phyloP scores from a whole-genome alignment of 495 filamentous ascomycete species.

The Cladorrhinum samala region DNA sequence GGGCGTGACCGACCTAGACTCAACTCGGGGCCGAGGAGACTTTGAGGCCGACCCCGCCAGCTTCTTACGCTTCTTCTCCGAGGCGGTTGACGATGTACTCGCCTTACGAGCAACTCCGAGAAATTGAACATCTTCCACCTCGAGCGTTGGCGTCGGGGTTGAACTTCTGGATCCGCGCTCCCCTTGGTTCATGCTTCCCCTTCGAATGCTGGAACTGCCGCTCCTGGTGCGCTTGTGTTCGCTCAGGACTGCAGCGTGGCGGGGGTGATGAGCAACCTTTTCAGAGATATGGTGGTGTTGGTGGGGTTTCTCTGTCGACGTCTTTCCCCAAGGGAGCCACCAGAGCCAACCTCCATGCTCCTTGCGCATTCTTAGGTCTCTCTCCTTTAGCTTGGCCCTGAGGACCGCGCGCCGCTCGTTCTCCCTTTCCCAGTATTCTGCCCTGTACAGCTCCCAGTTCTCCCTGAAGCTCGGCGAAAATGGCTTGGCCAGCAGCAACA shows the following conservation, averaged over 20 bases:
- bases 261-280: constrained; percentile 32
- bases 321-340: constrained; percentile 61
- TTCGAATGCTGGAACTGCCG: constrained; percentile 39
- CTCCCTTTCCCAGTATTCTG: constrained; percentile 94
- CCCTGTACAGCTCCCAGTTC: constrained; percentile 90
- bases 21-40: constrained; percentile 30
- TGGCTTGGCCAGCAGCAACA: constrained; percentile 86
- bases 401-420: constrained; percentile 79
- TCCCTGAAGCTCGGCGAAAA: constrained; percentile 94
- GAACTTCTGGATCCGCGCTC: constrained; percentile 41
- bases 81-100: constrained; percentile 43
- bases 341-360: constrained; percentile 73
- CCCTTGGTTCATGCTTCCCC: constrained; percentile 38
- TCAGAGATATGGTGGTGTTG: constrained; percentile 23
- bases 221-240: constrained; percentile 44
- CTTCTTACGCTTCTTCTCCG: constrained; percentile 46
- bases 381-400: constrained; percentile 58
- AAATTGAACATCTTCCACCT: constrained; percentile 32
- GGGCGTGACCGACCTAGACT: constrained; percentile 46
- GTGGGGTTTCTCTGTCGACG: constrained; percentile 30
- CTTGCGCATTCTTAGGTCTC: constrained; percentile 58
- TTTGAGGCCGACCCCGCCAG: constrained; percentile 25
- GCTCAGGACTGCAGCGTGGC: constrained; percentile 31
- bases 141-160: constrained; percentile 36
- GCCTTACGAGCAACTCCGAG: constrained; percentile 32